Evolutionary conservation across 202 grass and related monocot genomes (phyloP), one percentile per base, ranked within the genome.

Genomic region (Zizania palustris): DNA sequence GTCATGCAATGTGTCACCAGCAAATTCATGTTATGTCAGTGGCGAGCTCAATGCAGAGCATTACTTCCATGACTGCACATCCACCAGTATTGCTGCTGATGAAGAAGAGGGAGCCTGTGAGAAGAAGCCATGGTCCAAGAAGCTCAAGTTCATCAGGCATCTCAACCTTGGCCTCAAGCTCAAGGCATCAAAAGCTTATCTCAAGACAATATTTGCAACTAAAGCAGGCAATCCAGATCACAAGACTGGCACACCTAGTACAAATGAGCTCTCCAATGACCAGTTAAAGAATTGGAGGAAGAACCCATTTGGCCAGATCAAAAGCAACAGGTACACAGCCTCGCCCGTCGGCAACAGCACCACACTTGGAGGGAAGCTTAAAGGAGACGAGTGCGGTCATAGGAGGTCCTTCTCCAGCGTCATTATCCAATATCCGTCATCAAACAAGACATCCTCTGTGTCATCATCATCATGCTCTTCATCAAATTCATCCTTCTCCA

Each of bases 41-140:
- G 83, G 92, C 19, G 96, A 93, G 84, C 77, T 99, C 60, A 80
- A 64, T 55, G 57, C 78, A 0, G 96, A 99, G 56, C 86, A 99
- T 72, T 99, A 90, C 81, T 93, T 96, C 80, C 69, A 82, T 13
- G 85, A 99, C 35, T 99, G 89, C 64, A 60, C 54, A 22, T 84
- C 84, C 0, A 3, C 63, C 7, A 79, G 73, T 63, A 83, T 85
- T 77, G 28, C 28, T 28, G 67, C 54, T 74, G 72, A 39, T 3
- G 78, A 87, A 37, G 65, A 68, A 2, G 76, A 33, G 22, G n/a
- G 67, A 63, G 37, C 69, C 69, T 45, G 53, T 56, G 76, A 83
- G 13, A 99, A 93, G 88, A 93, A 99, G 83, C 55, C 92, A 53
- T 96, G 96, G 96, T 83, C 89, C 56, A 90, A 89, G 87, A 96